These are phyloP conservation scores for Curvularia sp. DNA, from an alignment of 2,329 filamentous ascomycete species.

Conservation along the genomic window DNA sequence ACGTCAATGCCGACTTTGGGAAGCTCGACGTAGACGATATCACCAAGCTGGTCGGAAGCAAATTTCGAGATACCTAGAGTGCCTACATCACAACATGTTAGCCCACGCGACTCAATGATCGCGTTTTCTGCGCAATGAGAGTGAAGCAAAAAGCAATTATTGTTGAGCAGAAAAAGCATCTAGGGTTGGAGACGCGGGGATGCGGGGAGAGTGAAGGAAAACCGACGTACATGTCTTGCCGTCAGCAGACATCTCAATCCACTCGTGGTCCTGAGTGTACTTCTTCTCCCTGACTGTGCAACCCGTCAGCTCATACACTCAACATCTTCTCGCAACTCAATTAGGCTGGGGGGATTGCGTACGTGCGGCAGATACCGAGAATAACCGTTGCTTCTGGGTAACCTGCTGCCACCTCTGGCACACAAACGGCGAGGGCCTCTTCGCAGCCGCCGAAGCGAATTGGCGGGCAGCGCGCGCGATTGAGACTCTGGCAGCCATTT, in stretches of 20 bases:
- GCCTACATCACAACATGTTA: constrained; percentile 50
- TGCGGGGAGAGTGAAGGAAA: constrained; percentile 5
- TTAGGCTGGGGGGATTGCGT: constrained; percentile 21
- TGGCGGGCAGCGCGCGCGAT: constrained; percentile 46
- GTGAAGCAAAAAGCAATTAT: not conserved
- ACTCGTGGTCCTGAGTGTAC: constrained; percentile 98
- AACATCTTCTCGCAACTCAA: not conserved
- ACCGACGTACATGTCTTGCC: constrained; percentile 72
- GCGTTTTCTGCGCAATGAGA: not conserved
- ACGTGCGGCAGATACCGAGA: constrained; percentile 50
- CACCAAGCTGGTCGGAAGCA: constrained; percentile 89
- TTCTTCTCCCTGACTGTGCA: constrained; percentile 71
- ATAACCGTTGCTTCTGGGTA: constrained; percentile 44
- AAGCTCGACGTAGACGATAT: constrained; percentile 97
- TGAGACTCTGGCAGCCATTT: constrained; percentile 48
- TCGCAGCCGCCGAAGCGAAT: constrained; percentile 40
- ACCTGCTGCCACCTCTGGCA: constrained; percentile 39
- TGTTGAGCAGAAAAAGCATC: not conserved
- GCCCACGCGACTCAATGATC: not conserved
- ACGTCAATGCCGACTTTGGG: constrained; percentile 75
- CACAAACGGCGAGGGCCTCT: constrained; percentile 32
- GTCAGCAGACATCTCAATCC: constrained; percentile 87
- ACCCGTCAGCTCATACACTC: constrained; percentile 23
- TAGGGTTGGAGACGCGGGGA: constrained; percentile 8
- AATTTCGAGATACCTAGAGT: constrained; percentile 87